Evolutionary conservation across 768 basidiomycete genomes (phyloP), one percentile per base, ranked within the genome.

Genomic region (Hypholoma fasciculare): DNA sequence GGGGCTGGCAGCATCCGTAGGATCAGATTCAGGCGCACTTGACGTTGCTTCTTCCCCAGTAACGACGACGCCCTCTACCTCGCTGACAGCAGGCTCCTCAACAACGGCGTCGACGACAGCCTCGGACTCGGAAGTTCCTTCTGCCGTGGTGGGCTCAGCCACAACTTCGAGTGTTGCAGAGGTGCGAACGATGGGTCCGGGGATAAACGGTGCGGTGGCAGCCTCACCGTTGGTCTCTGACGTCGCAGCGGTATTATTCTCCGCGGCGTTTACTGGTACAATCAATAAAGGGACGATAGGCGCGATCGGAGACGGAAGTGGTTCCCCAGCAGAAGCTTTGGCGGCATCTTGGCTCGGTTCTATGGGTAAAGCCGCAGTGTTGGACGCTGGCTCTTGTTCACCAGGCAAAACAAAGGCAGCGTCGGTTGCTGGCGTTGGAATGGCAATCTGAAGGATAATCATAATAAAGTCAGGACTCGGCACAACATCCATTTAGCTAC

Each of bases 251-350:
- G 71, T 71, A 61, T 70, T 74, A 61, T 74, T 69, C 65, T 81
- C 76, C 23, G 69, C 62, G 4, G 72, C 75, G 55, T 76, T 78
- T 48, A 79, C 76, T 13, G 78, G 77, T 4, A 78, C 67, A 44
- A 76, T 73, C 58, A 70, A 36, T 13, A 79, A 73, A 40, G 75
- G 74, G 2, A 78, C 66, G 8, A 65, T 61, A 46, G 76, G 70
- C 2, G 74, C 71, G 11, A 72, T 61, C 6, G 62, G 59, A 17
- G 63, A 54, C 27, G 65, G 49, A 30, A 38, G 34, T 9, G 59
- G 44, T 17, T 49, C 48, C 26, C 60, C 50, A 7, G 54, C 26
- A 38, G 49, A 16, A 12, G 52, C 51, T 34, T 23, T 39, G 27
- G 48, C 51, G 36, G 58, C 50, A 34, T 50, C 58, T 17, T 54